These are phyloP conservation scores for Calonectria pseudoreteaudii DNA, from an alignment of 2,329 filamentous ascomycete genomes.

Conservation along the genomic window DNA sequence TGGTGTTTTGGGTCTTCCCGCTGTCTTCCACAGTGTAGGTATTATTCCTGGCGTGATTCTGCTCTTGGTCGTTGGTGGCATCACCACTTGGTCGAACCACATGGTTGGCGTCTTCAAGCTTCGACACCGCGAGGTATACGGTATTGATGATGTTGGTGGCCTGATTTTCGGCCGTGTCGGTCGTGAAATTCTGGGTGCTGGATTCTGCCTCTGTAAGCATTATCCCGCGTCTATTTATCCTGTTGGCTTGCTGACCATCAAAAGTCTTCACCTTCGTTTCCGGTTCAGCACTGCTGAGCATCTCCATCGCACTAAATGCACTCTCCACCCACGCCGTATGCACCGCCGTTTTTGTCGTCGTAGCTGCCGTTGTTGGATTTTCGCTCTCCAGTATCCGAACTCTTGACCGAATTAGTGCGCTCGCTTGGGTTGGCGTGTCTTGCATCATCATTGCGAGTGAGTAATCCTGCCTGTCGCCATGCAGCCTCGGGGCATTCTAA, in stretches of 20 bases:
- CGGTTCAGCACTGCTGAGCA: slow-evolving; percentile 48
- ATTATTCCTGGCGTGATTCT: slow-evolving; percentile 59
- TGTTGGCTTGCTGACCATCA: neutral
- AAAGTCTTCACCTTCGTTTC: slow-evolving; percentile 28
- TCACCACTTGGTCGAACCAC: slow-evolving; percentile 61
- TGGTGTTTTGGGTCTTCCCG: slow-evolving; percentile 59
- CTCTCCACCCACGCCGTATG: slow-evolving; percentile 50
- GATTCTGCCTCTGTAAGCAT: slow-evolving; percentile 44
- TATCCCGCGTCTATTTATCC: too few species aligned
- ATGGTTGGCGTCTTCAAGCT: slow-evolving; percentile 63
- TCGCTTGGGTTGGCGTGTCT: slow-evolving; percentile 43
- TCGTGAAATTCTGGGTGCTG: slow-evolving; percentile 51
- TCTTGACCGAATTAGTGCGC: slow-evolving; percentile 41
- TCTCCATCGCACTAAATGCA: slow-evolving; percentile 52
- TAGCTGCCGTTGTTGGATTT: slow-evolving; percentile 44
- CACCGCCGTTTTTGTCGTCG: slow-evolving; percentile 51
- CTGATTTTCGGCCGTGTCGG: slow-evolving; percentile 59
- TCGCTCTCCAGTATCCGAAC: slow-evolving; percentile 45
- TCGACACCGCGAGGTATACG: slow-evolving; percentile 60
- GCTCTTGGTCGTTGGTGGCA: slow-evolving; percentile 51
- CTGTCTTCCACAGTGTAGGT: slow-evolving; percentile 56
- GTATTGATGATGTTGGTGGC: slow-evolving; percentile 62
- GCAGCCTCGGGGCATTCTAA: neutral
- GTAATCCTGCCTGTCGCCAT: neutral
- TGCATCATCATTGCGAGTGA: slow-evolving; percentile 36